Base-by-base conservation (phyloP, 495 filamentous ascomycete species). In the Acidiella bohemica region DNA sequence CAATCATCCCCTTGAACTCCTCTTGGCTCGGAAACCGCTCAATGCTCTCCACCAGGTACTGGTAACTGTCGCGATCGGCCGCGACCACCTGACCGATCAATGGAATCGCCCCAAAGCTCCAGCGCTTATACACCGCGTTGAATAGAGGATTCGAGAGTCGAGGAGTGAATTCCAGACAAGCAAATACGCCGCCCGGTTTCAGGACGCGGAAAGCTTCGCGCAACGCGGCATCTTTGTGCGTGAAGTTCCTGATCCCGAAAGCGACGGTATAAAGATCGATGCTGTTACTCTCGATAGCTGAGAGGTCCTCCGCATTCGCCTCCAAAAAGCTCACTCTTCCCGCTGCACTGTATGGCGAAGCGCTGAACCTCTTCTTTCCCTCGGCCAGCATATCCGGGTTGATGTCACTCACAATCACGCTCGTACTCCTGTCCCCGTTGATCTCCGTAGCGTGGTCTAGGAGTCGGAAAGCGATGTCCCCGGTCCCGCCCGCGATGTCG, bases 31-130 rank as follows among this genome's bases (percentile, higher is more conserved):
- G 92, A 56, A 96, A 97, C 28, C 71, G 65, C 66, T 94, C 86
- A 64, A 97, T 96, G 62, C 84, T 93, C 72, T 97, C 90, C 19
- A 96, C 92, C 25, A 97, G 63, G 65, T 97, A 97, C 72, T 96
- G 92, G 60, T 97, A 97, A 55, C 84, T 93, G 50, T 85, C 86
- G 36, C 90, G 68, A 57, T 97, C 90, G 2, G 81, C 88, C 3
- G 90, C 92, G 22, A 97, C 87, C 47, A 97, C 49, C 64, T 97
- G 87, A 13, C 90, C 90, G 57, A 97, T 93, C 32, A 97, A 53
- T 2, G 90, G 90, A 47, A 97, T 97, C 12, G 84, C 84, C 35
- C 75, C 68, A 61, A 96, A 97, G 49, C 84, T 93, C 83, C 93
- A 97, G 39, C 83, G 66, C 68, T 93, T 92, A 64, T 97, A 97